phyloP scores from a whole-genome alignment of 1,284 basidiomycete genomes.

The Phellopilus nigrolimitatus region DNA sequence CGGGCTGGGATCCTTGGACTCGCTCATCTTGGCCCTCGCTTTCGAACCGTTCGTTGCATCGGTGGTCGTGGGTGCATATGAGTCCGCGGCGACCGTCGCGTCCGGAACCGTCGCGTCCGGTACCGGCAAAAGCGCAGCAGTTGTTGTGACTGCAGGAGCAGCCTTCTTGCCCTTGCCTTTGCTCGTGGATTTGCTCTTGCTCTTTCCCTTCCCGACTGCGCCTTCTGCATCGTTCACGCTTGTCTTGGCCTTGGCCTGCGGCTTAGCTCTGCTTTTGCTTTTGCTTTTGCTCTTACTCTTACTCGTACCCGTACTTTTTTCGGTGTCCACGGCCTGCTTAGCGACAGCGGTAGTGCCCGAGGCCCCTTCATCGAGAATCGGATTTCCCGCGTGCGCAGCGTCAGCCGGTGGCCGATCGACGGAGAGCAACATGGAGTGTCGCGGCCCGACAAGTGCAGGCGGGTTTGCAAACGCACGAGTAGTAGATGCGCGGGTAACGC shows the following conservation, averaged over 20 bases:
- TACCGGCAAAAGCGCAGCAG: not conserved
- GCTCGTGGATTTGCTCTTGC: too few species aligned
- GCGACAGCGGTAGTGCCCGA: not conserved
- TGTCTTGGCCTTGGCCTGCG: too few species aligned
- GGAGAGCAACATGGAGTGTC: not conserved
- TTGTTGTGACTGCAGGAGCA: not conserved
- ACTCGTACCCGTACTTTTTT: not conserved
- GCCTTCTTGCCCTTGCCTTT: slow-evolving; percentile 1
- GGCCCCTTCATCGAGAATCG: not conserved
- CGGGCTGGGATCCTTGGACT: not conserved
- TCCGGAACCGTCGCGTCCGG: too few species aligned
- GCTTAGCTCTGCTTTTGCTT: not conserved
- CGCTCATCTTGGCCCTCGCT: not conserved
- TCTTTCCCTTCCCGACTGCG: slow-evolving; percentile 1
- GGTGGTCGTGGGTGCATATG: not conserved
- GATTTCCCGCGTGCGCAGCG: not conserved
- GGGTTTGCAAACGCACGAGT: too few species aligned
- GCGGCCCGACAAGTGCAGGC: not conserved
- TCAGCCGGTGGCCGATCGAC: not conserved
- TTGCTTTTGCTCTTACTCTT: slow-evolving; percentile 1
- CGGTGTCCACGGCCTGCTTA: not conserved
- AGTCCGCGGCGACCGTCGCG: not conserved
- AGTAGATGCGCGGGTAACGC: too few species aligned
- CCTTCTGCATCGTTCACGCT: too few species aligned
- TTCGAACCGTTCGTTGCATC: not conserved